Evolutionary conservation across 2,329 filamentous ascomycete genomes (phyloP).

Genomic region (Emmonsiellopsis sp.): DNA sequence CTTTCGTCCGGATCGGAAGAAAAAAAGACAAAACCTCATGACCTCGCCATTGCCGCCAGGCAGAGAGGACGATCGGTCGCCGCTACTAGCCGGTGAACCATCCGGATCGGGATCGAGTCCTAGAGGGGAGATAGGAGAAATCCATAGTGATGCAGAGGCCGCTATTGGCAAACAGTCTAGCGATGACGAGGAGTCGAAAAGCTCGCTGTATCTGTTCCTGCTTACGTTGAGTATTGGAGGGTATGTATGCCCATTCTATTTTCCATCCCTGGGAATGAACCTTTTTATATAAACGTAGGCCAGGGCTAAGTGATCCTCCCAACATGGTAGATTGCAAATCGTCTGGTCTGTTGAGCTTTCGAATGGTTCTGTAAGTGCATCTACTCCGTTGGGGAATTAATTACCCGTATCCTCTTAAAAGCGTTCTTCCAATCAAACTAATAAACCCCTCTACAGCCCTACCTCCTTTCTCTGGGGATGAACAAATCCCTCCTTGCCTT

Average conservation of each 20-base stretch:
- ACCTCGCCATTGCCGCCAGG: not conserved
- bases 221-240: slow-evolving; percentile 79
- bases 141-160: slow-evolving; percentile 12
- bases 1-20: no score
- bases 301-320: no score
- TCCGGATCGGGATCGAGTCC: not conserved
- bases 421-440: not conserved
- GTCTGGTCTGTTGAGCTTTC: slow-evolving; percentile 94
- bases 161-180: slow-evolving; percentile 29
- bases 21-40: no score
- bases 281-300: not conserved
- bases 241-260: slow-evolving; percentile 26
- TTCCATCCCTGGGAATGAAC: not conserved
- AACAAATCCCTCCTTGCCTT: slow-evolving; percentile 75
- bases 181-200: slow-evolving; percentile 57
- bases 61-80: slow-evolving; percentile 11
- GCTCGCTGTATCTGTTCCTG: slow-evolving; percentile 74
- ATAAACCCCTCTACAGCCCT: slow-evolving; percentile 42
- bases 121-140: slow-evolving; percentile 11
- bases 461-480: slow-evolving; percentile 68
- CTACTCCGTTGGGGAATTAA: not conserved
- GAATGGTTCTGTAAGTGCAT: slow-evolving; percentile 62
- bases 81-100: slow-evolving; percentile 7
- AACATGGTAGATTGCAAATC: slow-evolving; percentile 62
- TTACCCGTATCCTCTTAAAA: not conserved